Evolutionary conservation across 2,329 filamentous ascomycete genomes (phyloP), one percentile per base, ranked within the genome.

Genomic region (Ilyonectria mors-panacis): DNA sequence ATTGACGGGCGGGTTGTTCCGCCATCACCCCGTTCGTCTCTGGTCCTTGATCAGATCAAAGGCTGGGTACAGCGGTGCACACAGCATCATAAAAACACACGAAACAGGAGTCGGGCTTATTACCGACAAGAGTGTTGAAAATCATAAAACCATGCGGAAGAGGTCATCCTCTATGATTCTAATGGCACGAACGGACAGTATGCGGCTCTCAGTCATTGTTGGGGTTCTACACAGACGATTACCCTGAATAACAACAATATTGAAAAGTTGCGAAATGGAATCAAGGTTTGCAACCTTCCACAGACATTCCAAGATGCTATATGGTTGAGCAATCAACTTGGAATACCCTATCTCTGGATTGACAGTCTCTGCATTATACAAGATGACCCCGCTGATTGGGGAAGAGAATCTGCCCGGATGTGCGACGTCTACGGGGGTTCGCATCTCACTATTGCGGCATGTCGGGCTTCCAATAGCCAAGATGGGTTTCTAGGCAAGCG

Each of bases 321-420:
- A 19, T 47, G 44, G 44, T 47, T 47, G 44, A 58, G 21, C 55
- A 28, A 30, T 19, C 55, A 45, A 28, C 17, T 58, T 19, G 55
- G 55, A 33, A 58, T 58, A 45, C 37, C 23, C 6, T 21, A 58
- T 44, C 37, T 58, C 23, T 58, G 39, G 39, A 58, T 58, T 33
- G 39, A 58, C 37, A 58, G 39, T 44, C 55, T 47, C 55, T 58
- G 54, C 37, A 57, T 57, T 28, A n/a, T 57, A 13, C 54, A 57
- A 33, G 37, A 57, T 21, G 54, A 57, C 37, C 37, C 21, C 54
- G 23, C 21, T 33, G 54, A 57, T 44, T 45, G 54, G 54, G 39
- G 4, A 28, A 44, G 15, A 30, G 37, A 57, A 45, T 57, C 37
- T 8, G 37, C 37, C 15, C 54, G 39, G 15, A 57, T 57, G 54